phyloP scores from a whole-genome alignment of 768 basidiomycete species.

The Ramaria rubella region DNA sequence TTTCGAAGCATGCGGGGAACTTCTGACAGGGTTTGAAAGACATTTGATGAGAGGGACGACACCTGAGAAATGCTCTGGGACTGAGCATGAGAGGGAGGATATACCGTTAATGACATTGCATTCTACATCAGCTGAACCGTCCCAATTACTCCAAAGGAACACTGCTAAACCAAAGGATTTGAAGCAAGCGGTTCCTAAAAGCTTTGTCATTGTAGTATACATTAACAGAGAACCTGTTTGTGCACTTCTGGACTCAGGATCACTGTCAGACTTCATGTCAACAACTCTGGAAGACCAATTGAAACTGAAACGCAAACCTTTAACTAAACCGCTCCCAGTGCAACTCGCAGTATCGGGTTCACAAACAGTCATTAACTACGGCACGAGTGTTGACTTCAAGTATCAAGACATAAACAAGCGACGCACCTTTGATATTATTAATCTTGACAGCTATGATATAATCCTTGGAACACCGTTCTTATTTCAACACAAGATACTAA shows the following conservation, averaged over 20 bases:
- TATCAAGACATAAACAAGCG: conserved; percentile 31
- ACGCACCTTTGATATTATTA: conserved; percentile 31
- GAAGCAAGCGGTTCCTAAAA: neutral
- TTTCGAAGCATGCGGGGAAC: no score
- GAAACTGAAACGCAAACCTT: conserved; percentile 16
- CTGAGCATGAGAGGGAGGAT: no score
- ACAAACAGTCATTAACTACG: conserved; percentile 29
- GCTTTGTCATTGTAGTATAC: neutral
- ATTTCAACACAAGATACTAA: conserved; percentile 1
- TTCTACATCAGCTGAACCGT: no score
- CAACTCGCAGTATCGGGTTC: conserved; percentile 40
- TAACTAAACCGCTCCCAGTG: conserved; percentile 29
- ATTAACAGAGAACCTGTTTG: conserved; percentile 11
- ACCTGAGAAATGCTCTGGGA: no score
- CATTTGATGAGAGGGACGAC: no score
- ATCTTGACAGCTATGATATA: conserved; percentile 34
- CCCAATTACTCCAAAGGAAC: neutral
- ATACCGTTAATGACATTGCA: no score
- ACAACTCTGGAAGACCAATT: conserved; percentile 23
- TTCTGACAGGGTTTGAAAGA: no score
- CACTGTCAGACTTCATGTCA: conserved; percentile 18
- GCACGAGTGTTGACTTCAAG: conserved; percentile 19
- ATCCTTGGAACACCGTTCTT: conserved; percentile 28
- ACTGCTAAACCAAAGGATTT: conserved; percentile 4
- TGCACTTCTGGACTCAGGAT: conserved; percentile 14